Evolutionary conservation across 306 rosid species (phyloP).

Genomic region (Bauhinia variegata): DNA sequence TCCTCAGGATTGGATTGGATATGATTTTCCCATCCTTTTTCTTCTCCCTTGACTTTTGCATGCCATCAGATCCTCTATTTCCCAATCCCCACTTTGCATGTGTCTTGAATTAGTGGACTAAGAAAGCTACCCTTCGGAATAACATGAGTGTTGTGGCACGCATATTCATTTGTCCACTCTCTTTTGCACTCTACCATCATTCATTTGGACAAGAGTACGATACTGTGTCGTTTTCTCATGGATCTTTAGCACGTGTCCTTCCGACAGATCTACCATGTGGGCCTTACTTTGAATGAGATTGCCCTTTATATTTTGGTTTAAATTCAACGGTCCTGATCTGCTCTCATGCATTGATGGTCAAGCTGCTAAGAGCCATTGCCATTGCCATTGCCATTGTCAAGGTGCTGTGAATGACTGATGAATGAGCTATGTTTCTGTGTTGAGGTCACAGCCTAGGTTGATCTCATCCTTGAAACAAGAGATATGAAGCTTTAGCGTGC

Average conservation of each 20-base stretch:
- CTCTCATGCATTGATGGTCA: background rate
- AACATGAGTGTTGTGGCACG: slow-evolving; percentile 50
- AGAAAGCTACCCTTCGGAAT: slow-evolving; percentile 55
- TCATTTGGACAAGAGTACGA: slow-evolving; percentile 50
- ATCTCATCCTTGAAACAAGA: background rate
- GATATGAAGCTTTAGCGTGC: slow-evolving; percentile 48
- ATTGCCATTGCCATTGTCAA: no score
- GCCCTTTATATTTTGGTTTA: background rate
- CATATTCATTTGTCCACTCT: slow-evolving; percentile 57
- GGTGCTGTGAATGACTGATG: no score
- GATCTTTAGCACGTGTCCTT: slow-evolving; percentile 60
- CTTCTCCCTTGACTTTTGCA: slow-evolving; percentile 36
- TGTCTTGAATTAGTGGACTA: slow-evolving; percentile 46
- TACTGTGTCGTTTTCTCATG: slow-evolving; percentile 49
- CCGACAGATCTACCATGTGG: slow-evolving; percentile 50
- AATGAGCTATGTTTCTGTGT: background rate
- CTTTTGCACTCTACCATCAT: slow-evolving; percentile 60
- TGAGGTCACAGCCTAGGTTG: background rate
- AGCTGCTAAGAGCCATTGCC: background rate
- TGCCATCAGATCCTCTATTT: background rate
- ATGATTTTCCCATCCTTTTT: background rate
- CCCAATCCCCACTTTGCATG: slow-evolving; percentile 36
- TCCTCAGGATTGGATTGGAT: background rate
- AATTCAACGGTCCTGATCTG: slow-evolving; percentile 17
- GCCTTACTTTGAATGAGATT: slow-evolving; percentile 17